Conservation (phyloP, 768 basidiomycete genomes). For the Phaeotremella fagi region DNA sequence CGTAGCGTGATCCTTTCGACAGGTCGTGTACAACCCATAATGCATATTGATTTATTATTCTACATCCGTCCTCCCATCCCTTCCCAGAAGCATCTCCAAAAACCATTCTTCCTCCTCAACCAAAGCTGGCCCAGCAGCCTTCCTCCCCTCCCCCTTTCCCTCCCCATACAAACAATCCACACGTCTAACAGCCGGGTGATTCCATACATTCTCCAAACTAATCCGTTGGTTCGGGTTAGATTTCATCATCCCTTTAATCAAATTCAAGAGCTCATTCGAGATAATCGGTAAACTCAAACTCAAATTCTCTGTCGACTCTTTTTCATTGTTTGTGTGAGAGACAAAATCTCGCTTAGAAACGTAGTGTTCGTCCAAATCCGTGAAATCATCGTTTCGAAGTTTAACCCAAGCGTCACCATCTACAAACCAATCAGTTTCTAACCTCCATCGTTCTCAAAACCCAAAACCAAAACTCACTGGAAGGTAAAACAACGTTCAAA, state of each 20-base stretch:
- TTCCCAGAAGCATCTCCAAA: background rate
- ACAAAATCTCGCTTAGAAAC: background rate
- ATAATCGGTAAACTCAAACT: conserved; percentile 13
- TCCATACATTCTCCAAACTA: conserved; percentile 14
- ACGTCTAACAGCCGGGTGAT: background rate
- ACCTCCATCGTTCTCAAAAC: too few relatives aligned
- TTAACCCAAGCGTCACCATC: conserved; percentile 91
- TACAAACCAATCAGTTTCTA: conserved; percentile 43
- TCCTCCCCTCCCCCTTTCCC: conserved; percentile 1
- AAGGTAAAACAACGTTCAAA: conserved; percentile 91
- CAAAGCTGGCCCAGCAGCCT: conserved; percentile 7
- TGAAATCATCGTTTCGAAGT: conserved; percentile 84
- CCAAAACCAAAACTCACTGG: conserved; percentile 67
- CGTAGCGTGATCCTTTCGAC: background rate
- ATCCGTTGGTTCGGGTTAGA: conserved; percentile 15
- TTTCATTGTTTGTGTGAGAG: background rate
- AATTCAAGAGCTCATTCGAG: conserved; percentile 15
- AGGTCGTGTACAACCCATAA: too few relatives aligned
- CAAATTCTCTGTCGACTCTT: background rate
- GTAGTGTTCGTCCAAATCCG: conserved; percentile 50
- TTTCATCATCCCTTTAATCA: conserved; percentile 38
- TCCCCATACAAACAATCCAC: too few relatives aligned
- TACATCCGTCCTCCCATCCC: background rate
- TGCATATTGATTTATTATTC: background rate
- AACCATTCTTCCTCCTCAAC: conserved; percentile 15